Evolutionary conservation across 352 stramenopile species (phyloP).

Genomic region (Globisporangium recalcitrans): DNA sequence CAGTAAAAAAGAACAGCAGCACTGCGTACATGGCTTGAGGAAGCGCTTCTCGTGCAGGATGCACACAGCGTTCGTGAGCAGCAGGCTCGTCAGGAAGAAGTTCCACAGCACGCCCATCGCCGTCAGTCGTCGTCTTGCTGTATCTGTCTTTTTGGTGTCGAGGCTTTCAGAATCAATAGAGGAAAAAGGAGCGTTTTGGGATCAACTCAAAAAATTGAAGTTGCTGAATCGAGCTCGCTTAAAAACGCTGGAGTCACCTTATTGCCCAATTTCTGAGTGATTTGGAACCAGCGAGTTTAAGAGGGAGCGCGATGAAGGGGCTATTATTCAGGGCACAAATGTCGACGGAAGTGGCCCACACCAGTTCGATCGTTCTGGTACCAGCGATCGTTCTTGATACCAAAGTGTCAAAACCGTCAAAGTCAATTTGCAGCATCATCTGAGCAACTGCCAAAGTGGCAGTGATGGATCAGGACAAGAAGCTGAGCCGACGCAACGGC

Average conservation of each 20-base stretch:
- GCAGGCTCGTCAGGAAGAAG: conserved; percentile 81
- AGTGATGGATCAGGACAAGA: conserved; percentile 11
- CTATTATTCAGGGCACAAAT: background rate
- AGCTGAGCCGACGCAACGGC: conserved; percentile 10
- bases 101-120: conserved; percentile 84
- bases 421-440: too few species aligned
- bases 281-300: too few species aligned
- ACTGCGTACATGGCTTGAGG: conserved; percentile 65
- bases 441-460: too few species aligned
- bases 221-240: too few species aligned
- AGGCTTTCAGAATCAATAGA: too few species aligned
- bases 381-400: background rate
- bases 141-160: background rate
- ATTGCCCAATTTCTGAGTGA: too few species aligned
- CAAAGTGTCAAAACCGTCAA: background rate
- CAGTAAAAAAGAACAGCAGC: background rate
- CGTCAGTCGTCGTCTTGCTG: background rate
- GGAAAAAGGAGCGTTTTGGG: too few species aligned
- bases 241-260: too few species aligned
- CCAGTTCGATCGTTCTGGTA: background rate
- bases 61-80: conserved; percentile 83
- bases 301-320: background rate
- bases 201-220: too few species aligned
- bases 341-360: background rate
- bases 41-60: conserved; percentile 88